Evolutionary conservation across 345 rosid species (phyloP).

Genomic region (Salix koriyanagi): DNA sequence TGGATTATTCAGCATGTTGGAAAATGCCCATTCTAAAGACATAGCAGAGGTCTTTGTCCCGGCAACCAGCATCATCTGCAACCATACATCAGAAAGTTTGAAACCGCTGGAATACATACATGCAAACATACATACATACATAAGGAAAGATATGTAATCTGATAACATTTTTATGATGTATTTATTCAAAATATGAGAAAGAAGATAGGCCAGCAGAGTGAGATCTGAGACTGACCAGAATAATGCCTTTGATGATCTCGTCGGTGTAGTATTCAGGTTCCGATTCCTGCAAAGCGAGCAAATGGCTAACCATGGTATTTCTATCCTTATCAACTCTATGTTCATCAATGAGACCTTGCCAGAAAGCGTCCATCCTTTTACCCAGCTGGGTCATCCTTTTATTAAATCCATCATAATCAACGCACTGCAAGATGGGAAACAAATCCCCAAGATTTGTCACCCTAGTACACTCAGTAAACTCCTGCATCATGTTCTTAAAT

Average conservation of each 20-base stretch:
- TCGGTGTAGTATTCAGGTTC: constrained; percentile 43
- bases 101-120: too few relatives aligned
- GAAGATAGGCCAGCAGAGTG: background rate
- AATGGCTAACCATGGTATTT: constrained; percentile 39
- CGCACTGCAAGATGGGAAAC: constrained; percentile 36
- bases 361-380: constrained; percentile 29
- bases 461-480: too few relatives aligned
- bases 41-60: constrained; percentile 14
- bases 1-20: constrained; percentile 18
- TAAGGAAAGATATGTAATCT: too few relatives aligned
- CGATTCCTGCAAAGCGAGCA: constrained; percentile 39
- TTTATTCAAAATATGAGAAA: background rate
- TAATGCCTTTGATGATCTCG: constrained; percentile 43
- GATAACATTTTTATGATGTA: background rate
- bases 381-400: constrained; percentile 21
- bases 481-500: too few relatives aligned
- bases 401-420: constrained; percentile 20
- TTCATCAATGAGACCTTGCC: constrained; percentile 49
- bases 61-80: constrained; percentile 6
- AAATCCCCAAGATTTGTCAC: too few relatives aligned
- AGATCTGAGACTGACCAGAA: constrained; percentile 1
- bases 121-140: too few relatives aligned
- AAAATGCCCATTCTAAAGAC: constrained; percentile 16
- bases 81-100: background rate
- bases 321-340: constrained; percentile 14